Base-by-base conservation (phyloP, 2,329 filamentous ascomycete genomes). In the Verticillium nubilum region DNA sequence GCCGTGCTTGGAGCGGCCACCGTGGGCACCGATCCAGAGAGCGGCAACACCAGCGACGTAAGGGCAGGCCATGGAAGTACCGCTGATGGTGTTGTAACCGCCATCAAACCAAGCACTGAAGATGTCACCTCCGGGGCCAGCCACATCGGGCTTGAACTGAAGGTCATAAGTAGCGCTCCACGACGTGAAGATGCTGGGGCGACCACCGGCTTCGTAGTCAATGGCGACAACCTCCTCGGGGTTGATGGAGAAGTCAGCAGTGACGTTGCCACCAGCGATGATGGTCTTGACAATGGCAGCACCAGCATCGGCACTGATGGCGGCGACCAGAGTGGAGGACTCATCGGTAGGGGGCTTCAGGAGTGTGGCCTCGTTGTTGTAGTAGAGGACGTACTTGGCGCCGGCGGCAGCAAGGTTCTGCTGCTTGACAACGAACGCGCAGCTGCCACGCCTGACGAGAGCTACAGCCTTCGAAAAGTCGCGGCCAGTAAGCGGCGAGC, bases 31-130 rank as follows among this genome's bases (percentile, higher is more conserved):
- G 56, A 75, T 69, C 52, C 72, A 75, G 17, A 76, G 67, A 19
- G 73, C 73, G 2, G 73, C 72, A 27, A 75, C 69, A 28, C 77
- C 78, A 26, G 78, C 78, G 6, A 79, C 70, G 58, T 78, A 78
- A 1, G 78, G 78, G 54, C 73, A 73, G 4, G 78, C 74, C 79
- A 82, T 81, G 2, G 76, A 80, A 0, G 80, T 82, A 52, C 80
- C 80, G 56, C 73, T 76, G 33, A 77, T 68, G 7, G 80, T 70
- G 4, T 70, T 71, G 58, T 70, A 70, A 6, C 62, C 63, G 28
- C 73, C 71, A 26, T 76, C 66, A 6, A 75, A 73, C 53, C 73
- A 80, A 1, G 78, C 79, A 19, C 75, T 77, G 56, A 78, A 71
- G 26, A 69, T 67, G 1, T 74, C 70, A 28, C 74, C 74, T 31